Conservation (phyloP, 257 asterid species). For the Solanum acaule region DNA sequence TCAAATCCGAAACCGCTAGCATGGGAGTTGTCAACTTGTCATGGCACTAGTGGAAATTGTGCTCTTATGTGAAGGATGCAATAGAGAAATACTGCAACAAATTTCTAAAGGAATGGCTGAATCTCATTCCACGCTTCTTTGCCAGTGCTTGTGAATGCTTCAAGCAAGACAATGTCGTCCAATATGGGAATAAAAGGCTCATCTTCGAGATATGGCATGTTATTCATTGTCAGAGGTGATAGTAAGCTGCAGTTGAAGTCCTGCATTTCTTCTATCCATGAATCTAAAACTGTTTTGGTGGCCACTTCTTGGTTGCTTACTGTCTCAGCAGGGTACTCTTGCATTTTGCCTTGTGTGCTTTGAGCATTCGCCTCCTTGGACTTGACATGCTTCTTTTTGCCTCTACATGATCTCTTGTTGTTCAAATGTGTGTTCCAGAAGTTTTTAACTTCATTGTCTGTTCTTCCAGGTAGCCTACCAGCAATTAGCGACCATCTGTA, state of each 20-base stretch:
- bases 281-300: not conserved
- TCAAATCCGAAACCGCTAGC: constrained; percentile 4
- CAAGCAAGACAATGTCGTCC: constrained; percentile 15
- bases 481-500: constrained; percentile 54
- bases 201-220: constrained; percentile 9
- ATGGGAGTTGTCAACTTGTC: not conserved
- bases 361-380: not conserved
- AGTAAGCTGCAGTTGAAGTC: not conserved
- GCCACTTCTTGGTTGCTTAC: constrained; percentile 3
- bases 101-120: constrained; percentile 2
- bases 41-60: not conserved
- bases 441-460: constrained; percentile 54
- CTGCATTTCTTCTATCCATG: constrained; percentile 7
- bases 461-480: constrained; percentile 54
- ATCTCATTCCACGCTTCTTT: not conserved
- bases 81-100: not conserved
- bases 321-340: not conserved
- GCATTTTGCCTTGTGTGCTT: not conserved
- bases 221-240: constrained; percentile 1
- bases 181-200: constrained; percentile 21
- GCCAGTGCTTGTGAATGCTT: constrained; percentile 4
- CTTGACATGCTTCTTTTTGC: not conserved
- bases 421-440: constrained; percentile 65
- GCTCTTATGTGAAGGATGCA: not conserved
- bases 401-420: constrained; percentile 27